Base-by-base conservation (phyloP, 306 rosid species). In the Biancaea sappan region DNA sequence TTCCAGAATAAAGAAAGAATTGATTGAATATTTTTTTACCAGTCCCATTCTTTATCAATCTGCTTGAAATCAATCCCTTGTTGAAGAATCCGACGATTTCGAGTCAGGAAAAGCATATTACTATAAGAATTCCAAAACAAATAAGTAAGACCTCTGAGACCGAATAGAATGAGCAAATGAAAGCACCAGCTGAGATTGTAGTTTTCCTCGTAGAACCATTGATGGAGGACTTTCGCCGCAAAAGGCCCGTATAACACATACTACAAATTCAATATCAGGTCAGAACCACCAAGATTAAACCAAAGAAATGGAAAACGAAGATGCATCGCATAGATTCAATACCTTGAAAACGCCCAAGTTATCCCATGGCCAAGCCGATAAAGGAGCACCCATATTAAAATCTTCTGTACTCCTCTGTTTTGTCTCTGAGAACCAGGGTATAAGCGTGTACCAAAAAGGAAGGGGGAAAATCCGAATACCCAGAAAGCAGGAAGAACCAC, bases 341-440 rank as follows among this genome's bases (percentile, higher is more conserved):
- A 94, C 99, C 96, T 94, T 94, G 77, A 62, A 90, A 37, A 50
- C 16, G 69, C 99, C 97, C 64, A 92, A 50, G 41, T 90, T 86
- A 37, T 90, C 88, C 96, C 99, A 88, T 6, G 97, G 99, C 97
- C 96, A 92, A 69, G 88, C 29, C n/a, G 96, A 79, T 75, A 92
- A 76, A 70, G 93, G 81, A 83, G 84, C 81, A 84, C 34, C 96
- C 94, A 91, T 90, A 69, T 15, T 46, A 51, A 53, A 32, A 13
- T 48, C 38, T 59, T 22, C 21, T 51, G 26, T 21, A 28, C 26
- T 50, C 21, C 41, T 51, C 9, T 57, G 29, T 3, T 50, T n/a
- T n/a, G n/a, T 2, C 14, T n/a, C 29, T 40, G 31, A n/a, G 66
- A 63, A 37, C n/a, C 44, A 50, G 52, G n/a, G n/a, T n/a, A n/a